Base-by-base conservation (phyloP, 148 eudicot genomes). In the Fagopyrum esculentum region DNA sequence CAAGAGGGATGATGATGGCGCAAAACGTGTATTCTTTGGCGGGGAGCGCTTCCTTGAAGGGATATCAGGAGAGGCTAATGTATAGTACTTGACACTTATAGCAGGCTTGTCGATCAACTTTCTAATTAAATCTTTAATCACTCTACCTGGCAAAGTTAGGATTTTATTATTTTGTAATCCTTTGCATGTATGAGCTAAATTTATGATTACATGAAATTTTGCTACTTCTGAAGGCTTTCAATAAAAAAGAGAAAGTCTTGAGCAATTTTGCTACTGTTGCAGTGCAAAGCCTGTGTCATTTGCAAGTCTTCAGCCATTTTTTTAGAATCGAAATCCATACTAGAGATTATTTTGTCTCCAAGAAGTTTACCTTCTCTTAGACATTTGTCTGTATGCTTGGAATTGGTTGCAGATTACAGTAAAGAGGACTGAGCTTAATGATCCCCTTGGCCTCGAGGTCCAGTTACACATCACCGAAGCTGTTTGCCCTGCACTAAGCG, bases 11-110 rank as follows among this genome's bases (percentile, higher is more conserved):
- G 94, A 90, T 69, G 97, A 95, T 82, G 98, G 97, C 76, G 98
- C 96, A 77, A 95, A 90, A 69, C 90, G 97, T 72, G 83, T 80
- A 35, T 95, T 95, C 80, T 95, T 95, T 88, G 97, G 98, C 13
- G 98, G 98, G 70, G 98, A 95, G 84, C 86, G 97, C 26, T 95
- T 95, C 80, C 83, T 95, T 73, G 98, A 95, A 82, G 98, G 98
- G 81, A 86, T 95, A 75, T 90, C 98, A 19, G 98, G 98, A 79
- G 87, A 95, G 77, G 97, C 98, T 84, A 71, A 87, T 90, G 97
- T 95, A 91, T n/a, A 60, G 59, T 47, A 12, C 26, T 22, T 54
- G 35, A 52, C 64, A 5, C 71, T 17, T 61, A n/a, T 61, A 49
- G 15, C 47, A 78, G 71, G 71, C 60, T 52, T 44, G 30, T 71